phyloP scores from a whole-genome alignment of 1,284 basidiomycete genomes.

The Exsudoporus floridanus region DNA sequence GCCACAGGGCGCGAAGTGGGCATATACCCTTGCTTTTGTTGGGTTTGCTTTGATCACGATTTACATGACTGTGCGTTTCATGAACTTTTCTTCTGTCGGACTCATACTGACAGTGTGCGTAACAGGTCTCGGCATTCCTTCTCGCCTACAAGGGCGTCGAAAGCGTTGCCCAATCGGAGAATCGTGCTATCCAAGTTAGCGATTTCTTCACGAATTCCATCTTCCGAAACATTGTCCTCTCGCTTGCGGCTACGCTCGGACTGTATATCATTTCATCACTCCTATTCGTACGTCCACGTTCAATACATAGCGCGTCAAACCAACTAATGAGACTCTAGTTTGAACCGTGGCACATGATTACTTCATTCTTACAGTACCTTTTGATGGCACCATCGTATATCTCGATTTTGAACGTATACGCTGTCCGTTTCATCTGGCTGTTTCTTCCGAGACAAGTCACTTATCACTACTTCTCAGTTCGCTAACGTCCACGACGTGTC shows the following conservation, averaged over 20 bases:
- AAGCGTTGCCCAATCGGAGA: slow-evolving; percentile 46
- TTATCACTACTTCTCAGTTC: slow-evolving; percentile 48
- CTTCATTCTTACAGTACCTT: slow-evolving; percentile 91
- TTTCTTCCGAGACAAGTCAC: slow-evolving; percentile 1
- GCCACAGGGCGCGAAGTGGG: slow-evolving; percentile 85
- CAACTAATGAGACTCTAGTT: slow-evolving; percentile 46
- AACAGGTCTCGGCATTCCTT: slow-evolving; percentile 71
- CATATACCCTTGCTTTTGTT: slow-evolving; percentile 78
- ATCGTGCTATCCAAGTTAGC: slow-evolving; percentile 47
- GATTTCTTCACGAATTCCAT: slow-evolving; percentile 74
- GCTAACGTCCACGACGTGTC: slow-evolving; percentile 87
- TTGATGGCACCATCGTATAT: slow-evolving; percentile 93
- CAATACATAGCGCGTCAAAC: background rate
- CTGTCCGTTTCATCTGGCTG: slow-evolving; percentile 48
- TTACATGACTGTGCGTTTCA: slow-evolving; percentile 80
- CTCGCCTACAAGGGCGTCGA: slow-evolving; percentile 80
- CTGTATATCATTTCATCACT: slow-evolving; percentile 80
- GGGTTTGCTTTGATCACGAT: slow-evolving; percentile 87
- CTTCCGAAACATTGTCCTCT: slow-evolving; percentile 85
- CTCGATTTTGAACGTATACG: slow-evolving; percentile 86
- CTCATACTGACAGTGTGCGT: slow-evolving; percentile 7
- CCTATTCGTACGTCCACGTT: slow-evolving; percentile 66
- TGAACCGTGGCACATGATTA: slow-evolving; percentile 92
- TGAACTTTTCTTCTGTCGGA: background rate
- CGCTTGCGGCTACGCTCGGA: slow-evolving; percentile 82